Base-by-base conservation (phyloP, 305 asterid species). In the Vinca major region DNA sequence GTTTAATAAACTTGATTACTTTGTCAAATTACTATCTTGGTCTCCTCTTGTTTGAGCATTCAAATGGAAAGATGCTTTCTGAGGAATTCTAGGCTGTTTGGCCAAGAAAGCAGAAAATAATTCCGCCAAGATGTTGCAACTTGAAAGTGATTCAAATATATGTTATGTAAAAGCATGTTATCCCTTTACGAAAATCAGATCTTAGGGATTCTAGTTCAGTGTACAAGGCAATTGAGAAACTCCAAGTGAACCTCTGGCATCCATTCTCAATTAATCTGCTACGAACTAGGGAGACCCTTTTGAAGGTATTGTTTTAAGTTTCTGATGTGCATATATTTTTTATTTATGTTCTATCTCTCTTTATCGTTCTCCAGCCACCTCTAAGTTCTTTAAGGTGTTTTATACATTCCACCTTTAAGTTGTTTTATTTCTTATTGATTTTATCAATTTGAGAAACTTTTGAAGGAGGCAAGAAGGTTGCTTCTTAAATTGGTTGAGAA, bases 271-370 rank as follows among this genome's bases (percentile, higher is more conserved):
- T 93, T 82, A 77, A 72, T 84, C 84, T 91, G 63, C 84, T 91
- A 91, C 83, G 90, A 68, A 93, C 88, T 7, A 66, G 95, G 62
- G 97, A 93, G 84, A 83, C 81, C 78, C 89, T 91, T 76, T 77
- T 93, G 44, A 93, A 88, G 97, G 99, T 85, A 79, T 69, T 77
- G 21, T 56, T 45, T 54, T 68, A 53, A 71, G 50, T 36, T 36
- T 21, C 41, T 26, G n/a, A 55, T 55, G 11, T 33, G 16, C 41
- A 26, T 41, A 26, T 50, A 16, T 19, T 12, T 49, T 14, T 49
- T 19, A 12, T 49, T 49, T 26, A 26, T 26, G 33, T 26, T 26
- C 1, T 0, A 26, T 26, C 33, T 26, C 33, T 26, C 33, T 26
- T 26, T 26, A 26, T 26, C 33, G 33, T 26, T 26, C 33, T 26